Conservation (phyloP, 371 early-diverging fungal genomes). For the Actinomortierella wolfii region DNA sequence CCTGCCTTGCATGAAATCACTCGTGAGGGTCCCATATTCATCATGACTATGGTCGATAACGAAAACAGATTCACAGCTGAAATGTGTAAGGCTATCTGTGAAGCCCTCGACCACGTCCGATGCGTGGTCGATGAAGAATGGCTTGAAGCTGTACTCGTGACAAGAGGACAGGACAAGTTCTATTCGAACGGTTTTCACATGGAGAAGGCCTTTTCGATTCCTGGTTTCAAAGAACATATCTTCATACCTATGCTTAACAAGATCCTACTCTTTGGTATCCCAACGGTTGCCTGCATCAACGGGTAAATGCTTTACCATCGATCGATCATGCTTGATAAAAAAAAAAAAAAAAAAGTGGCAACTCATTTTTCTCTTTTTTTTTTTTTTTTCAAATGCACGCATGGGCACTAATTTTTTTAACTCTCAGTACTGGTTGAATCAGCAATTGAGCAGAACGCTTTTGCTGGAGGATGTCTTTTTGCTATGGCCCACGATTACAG, state of each 20-base stretch:
- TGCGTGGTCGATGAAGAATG: conserved; percentile 45
- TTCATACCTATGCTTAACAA: conserved; percentile 41
- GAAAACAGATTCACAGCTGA: conserved; percentile 79
- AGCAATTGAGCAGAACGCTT: conserved; percentile 81
- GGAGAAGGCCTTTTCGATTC: conserved; percentile 48
- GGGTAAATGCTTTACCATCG: conserved; percentile 45
- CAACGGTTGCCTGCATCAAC: conserved; percentile 83
- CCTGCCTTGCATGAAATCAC: conserved; percentile 50
- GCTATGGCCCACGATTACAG: conserved; percentile 82
- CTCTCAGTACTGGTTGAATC: neutral
- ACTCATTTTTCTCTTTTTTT: too few relatives aligned
- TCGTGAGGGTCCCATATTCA: conserved; percentile 60
- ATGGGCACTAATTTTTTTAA: neutral
- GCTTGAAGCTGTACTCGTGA: conserved; percentile 60
- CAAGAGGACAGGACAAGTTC: conserved; percentile 74
- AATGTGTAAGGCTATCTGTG: conserved; percentile 59
- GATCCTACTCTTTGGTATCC: conserved; percentile 61
- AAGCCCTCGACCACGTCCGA: conserved; percentile 68
- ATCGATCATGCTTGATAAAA: too few relatives aligned
- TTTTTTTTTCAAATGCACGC: too few relatives aligned
- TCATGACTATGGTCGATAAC: conserved; percentile 59
- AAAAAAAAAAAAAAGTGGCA: too few relatives aligned
- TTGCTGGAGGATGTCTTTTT: conserved; percentile 85
- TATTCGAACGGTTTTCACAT: conserved; percentile 82
- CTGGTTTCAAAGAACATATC: conserved; percentile 46